A percentile compares a stretch with the other conserved stretches of the same genome.
Evolutionary conservation across 208 protist species (phyloP).

Genomic region (Naegleria gruberi): DNA sequence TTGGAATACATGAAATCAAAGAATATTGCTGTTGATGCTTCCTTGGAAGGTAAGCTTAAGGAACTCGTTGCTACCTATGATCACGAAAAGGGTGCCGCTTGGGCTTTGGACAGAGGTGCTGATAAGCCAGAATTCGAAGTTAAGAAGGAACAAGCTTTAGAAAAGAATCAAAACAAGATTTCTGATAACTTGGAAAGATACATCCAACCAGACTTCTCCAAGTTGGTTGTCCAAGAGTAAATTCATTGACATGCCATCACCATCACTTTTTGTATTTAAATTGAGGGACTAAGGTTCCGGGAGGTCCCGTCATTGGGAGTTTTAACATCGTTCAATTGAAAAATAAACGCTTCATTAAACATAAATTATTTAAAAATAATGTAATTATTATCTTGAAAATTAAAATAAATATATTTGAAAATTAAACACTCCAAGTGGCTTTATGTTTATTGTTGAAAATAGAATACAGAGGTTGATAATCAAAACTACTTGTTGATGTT

Average conservation of each 20-base stretch:
- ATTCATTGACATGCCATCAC: not conserved
- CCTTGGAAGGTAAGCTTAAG: not conserved
- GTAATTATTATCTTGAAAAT: too few relatives aligned
- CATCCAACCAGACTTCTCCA: not conserved
- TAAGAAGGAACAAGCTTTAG: not conserved
- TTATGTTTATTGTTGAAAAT: too few relatives aligned
- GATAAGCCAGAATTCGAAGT: not conserved
- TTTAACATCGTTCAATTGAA: too few relatives aligned
- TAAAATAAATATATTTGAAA: too few relatives aligned
- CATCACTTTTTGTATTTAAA: not conserved
- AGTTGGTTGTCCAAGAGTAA: conserved; percentile 3
- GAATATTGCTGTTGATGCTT: not conserved
- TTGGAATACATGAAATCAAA: not conserved
- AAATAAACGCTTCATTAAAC: too few relatives aligned
- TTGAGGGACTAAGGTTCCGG: not conserved
- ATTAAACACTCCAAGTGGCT: too few relatives aligned
- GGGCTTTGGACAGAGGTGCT: not conserved
- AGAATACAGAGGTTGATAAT: too few relatives aligned
- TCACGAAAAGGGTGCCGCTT: not conserved
- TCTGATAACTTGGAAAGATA: not conserved
- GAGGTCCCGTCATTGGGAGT: too few relatives aligned
- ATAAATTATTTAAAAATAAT: too few relatives aligned
- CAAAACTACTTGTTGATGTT: too few relatives aligned
- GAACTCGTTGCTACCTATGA: not conserved
- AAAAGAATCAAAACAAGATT: not conserved